phyloP scores from a whole-genome alignment of 225 moss, liverwort and hornwort genomes.

The Pseudoscleropodium purum region DNA sequence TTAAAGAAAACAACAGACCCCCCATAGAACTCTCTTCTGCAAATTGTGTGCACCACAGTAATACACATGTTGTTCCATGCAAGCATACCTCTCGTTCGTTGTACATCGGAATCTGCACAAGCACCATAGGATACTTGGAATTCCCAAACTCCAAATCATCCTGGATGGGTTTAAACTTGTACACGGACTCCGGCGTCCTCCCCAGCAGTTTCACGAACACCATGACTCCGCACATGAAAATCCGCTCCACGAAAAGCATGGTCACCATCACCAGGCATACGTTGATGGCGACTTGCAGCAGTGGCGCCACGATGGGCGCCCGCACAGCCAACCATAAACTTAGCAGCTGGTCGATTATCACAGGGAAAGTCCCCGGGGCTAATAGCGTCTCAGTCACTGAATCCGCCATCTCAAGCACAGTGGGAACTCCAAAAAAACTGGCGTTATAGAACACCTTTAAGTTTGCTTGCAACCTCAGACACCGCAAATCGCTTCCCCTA shows the following conservation, averaged over 20 bases:
- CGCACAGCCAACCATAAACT: constrained; percentile 47
- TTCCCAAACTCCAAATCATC: constrained; percentile 59
- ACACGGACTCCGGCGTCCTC: constrained; percentile 19
- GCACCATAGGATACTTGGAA: constrained; percentile 55
- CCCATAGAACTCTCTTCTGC: neutral
- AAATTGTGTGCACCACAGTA: neutral
- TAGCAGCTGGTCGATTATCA: constrained; percentile 36
- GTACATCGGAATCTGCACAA: constrained; percentile 75
- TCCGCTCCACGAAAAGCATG: constrained; percentile 14
- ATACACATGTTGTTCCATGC: neutral
- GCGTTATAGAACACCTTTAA: no score
- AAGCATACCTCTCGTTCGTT: constrained; percentile 44
- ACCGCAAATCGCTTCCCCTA: neutral
- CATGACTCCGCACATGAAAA: constrained; percentile 30
- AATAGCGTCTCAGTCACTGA: neutral
- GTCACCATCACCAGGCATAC: constrained; percentile 18
- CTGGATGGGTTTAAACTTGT: constrained; percentile 44
- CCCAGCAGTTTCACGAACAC: constrained; percentile 39
- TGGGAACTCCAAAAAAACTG: neutral
- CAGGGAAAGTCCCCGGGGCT: neutral
- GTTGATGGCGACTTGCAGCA: constrained; percentile 37
- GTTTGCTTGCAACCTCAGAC: neutral
- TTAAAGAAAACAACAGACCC: rapidly evolving
- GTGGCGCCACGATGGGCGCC: constrained; percentile 52
- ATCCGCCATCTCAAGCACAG: neutral